phyloP scores from a whole-genome alignment of 2,329 filamentous ascomycete genomes.

The Microcera coccophila region DNA sequence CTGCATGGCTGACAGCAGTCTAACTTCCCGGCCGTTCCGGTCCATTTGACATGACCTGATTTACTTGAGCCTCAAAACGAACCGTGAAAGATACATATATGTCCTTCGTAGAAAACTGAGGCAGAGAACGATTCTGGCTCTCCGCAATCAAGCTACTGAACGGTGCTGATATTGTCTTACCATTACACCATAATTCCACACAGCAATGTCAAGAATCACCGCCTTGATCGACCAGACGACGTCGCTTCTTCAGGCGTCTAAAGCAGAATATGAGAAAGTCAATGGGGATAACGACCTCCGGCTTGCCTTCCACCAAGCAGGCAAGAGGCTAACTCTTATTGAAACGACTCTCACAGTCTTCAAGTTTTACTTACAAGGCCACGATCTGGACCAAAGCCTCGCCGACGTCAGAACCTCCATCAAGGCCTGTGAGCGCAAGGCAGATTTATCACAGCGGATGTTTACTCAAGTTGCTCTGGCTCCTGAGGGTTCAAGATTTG shows the following conservation, averaged over 20 bases:
- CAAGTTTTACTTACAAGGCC: not conserved
- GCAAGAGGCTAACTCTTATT: not conserved
- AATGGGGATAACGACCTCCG: constrained; percentile 2
- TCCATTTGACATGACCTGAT: no score
- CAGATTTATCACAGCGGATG: constrained; percentile 1
- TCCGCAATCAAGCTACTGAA: no score
- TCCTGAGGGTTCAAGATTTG: constrained; percentile 2
- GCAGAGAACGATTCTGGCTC: no score
- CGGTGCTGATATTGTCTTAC: no score
- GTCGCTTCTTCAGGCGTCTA: not conserved
- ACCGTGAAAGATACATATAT: no score
- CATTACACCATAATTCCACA: no score
- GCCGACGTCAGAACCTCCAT: not conserved
- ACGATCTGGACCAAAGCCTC: no score
- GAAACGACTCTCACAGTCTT: not conserved
- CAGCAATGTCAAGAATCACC: not conserved
- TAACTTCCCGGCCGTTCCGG: no score
- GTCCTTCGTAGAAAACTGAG: no score
- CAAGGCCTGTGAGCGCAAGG: constrained; percentile 1
- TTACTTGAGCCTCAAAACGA: no score
- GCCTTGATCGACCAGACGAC: not conserved
- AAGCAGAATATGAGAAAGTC: not conserved
- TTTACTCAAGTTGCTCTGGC: constrained; percentile 1
- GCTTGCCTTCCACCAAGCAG: constrained; percentile 3
- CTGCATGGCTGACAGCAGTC: no score